These are phyloP conservation scores for Kwoniella sp. DNA, from an alignment of 768 basidiomycete genomes.

Conservation along the genomic window DNA sequence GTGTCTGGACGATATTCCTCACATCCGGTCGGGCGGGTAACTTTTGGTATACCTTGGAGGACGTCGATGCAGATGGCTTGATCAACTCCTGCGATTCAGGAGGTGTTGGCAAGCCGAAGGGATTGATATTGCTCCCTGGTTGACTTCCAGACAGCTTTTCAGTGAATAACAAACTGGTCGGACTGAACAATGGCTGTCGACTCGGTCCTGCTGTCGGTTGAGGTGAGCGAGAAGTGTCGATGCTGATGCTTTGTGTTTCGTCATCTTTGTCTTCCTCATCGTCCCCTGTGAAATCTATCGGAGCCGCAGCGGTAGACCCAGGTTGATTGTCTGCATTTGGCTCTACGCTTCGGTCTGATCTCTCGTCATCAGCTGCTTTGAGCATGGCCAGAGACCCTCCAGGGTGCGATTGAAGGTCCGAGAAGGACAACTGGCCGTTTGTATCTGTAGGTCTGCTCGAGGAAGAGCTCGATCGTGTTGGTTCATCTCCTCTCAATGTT, in stretches of 20 bases:
- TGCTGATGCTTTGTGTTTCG: not conserved
- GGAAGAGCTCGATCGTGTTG: not conserved
- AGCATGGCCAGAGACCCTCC: constrained; percentile 15
- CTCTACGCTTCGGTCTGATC: not conserved
- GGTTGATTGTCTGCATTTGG: not conserved
- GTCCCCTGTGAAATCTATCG: constrained; percentile 7
- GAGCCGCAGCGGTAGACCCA: not conserved
- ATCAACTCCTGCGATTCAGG: constrained; percentile 2
- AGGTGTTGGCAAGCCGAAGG: not conserved
- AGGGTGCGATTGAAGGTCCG: constrained; percentile 1
- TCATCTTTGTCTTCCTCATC: constrained; percentile 4
- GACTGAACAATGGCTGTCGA: not conserved
- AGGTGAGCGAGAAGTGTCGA: constrained; percentile 3
- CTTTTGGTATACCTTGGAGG: not conserved
- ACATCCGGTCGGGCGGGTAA: constrained; percentile 10
- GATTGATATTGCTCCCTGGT: not conserved
- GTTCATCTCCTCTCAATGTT: not conserved
- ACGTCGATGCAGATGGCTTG: not conserved
- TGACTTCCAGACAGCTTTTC: not conserved
- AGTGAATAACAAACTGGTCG: not conserved
- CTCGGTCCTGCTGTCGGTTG: constrained; percentile 5
- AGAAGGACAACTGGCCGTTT: not conserved
- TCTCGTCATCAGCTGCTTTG: not conserved
- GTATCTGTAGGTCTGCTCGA: not conserved
- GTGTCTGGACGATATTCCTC: not conserved